Percentiles rank a stretch among this genome's conserved stretches.
phyloP scores from a whole-genome alignment of 1,284 basidiomycete species.

The Mycena sp. region DNA sequence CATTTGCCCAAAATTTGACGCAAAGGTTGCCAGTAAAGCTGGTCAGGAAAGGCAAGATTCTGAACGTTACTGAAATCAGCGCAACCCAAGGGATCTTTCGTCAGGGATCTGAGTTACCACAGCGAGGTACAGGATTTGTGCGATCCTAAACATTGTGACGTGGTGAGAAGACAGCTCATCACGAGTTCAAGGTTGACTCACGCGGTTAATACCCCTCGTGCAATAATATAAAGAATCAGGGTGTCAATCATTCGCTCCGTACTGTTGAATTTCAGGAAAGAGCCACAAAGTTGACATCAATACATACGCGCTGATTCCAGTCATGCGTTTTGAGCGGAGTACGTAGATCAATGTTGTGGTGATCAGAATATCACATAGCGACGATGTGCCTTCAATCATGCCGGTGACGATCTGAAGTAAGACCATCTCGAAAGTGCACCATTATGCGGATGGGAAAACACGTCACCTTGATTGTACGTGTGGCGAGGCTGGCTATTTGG shows the following conservation, averaged over 20 bases:
- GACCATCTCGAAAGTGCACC: too few relatives aligned
- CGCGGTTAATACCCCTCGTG: slow-evolving; percentile 3
- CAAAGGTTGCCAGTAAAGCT: slow-evolving; percentile 4
- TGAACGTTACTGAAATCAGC: background rate
- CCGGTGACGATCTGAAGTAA: background rate
- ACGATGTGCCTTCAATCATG: background rate
- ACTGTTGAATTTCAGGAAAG: background rate
- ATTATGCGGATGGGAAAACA: background rate
- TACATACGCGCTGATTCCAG: background rate
- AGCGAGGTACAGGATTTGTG: background rate
- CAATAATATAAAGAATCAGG: slow-evolving; percentile 2
- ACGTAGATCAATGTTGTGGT: slow-evolving; percentile 5
- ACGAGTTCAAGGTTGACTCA: background rate
- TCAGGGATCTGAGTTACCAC: background rate
- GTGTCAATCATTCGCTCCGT: slow-evolving; percentile 11
- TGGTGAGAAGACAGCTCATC: background rate
- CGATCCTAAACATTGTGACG: background rate
- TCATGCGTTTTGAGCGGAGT: background rate
- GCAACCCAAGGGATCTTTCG: too few relatives aligned
- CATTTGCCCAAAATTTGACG: slow-evolving; percentile 7
- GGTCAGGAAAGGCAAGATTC: background rate
- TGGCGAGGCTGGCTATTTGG: slow-evolving; percentile 3
- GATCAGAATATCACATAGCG: slow-evolving; percentile 10
- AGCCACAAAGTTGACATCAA: background rate
- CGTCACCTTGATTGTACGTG: slow-evolving; percentile 2